Evolutionary conservation across 306 rosid species (phyloP).

Genomic region (Coriaria nepalensis): DNA sequence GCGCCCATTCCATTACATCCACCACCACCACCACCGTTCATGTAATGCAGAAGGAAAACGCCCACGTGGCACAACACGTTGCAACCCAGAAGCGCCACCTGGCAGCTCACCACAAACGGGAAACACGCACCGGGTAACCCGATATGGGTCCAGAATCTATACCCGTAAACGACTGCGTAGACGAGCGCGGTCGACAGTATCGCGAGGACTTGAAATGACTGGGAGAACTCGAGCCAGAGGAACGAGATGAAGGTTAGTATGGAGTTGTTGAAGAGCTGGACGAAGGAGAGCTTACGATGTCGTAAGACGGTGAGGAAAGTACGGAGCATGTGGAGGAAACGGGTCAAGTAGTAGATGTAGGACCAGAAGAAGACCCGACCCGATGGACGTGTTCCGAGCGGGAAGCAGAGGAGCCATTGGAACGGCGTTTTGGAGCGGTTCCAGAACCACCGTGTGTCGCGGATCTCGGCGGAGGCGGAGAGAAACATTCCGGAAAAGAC

Average conservation of each 20-base stretch:
- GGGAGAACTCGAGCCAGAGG: slow-evolving; percentile 78
- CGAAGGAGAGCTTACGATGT: slow-evolving; percentile 33
- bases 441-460: slow-evolving; percentile 95
- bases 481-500: slow-evolving; percentile 59
- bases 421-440: slow-evolving; percentile 65
- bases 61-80: slow-evolving; percentile 62
- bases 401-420: slow-evolving; percentile 92
- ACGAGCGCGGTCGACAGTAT: slow-evolving; percentile 52
- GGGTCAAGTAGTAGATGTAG: slow-evolving; percentile 52
- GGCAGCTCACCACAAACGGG: slow-evolving; percentile 52
- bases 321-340: slow-evolving; percentile 64
- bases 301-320: slow-evolving; percentile 41
- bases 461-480: slow-evolving; percentile 68
- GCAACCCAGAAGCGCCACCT: slow-evolving; percentile 43
- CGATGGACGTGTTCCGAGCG: slow-evolving; percentile 73
- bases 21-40: slow-evolving; percentile 50
- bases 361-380: slow-evolving; percentile 99
- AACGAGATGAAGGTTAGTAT: slow-evolving; percentile 46
- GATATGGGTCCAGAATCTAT: slow-evolving; percentile 58
- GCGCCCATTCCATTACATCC: slow-evolving; percentile 81
- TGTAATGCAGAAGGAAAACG: slow-evolving; percentile 48
- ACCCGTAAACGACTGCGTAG: slow-evolving; percentile 45
- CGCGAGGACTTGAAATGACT: slow-evolving; percentile 72
- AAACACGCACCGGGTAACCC: slow-evolving; percentile 46
- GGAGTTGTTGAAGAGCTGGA: slow-evolving; percentile 65